Percentiles rank a stretch among this genome's conserved stretches.
Evolutionary conservation across 2,329 filamentous ascomycete genomes (phyloP).

Genomic region (Fusarium penzigii): DNA sequence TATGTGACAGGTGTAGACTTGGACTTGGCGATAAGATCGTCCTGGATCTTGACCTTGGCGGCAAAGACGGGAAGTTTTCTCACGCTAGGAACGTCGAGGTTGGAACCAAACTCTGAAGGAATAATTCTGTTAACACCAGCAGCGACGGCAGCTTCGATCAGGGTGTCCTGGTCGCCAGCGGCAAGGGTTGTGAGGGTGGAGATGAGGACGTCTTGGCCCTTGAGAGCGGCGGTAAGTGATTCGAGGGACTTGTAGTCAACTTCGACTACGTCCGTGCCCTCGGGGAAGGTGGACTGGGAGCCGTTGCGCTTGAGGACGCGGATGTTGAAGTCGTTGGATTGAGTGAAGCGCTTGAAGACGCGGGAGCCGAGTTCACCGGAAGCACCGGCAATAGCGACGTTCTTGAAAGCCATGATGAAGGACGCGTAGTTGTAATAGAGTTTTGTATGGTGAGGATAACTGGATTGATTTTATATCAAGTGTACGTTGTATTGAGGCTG

Average conservation of each 20-base stretch:
- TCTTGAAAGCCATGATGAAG: slow-evolving; percentile 37
- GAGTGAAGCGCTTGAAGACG: slow-evolving; percentile 33
- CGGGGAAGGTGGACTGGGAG: slow-evolving; percentile 40
- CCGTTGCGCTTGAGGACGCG: slow-evolving; percentile 38
- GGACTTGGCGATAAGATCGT: slow-evolving; percentile 43
- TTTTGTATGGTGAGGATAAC: neutral
- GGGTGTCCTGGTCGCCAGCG: slow-evolving; percentile 39
- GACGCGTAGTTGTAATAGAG: neutral
- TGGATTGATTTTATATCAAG: neutral
- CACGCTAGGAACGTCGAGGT: slow-evolving; percentile 35
- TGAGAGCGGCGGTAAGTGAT: slow-evolving; percentile 51
- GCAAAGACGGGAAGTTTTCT: slow-evolving; percentile 51
- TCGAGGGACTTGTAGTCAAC: slow-evolving; percentile 44
- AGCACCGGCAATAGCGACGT: slow-evolving; percentile 40
- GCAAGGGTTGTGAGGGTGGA: slow-evolving; percentile 36
- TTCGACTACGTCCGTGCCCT: slow-evolving; percentile 32
- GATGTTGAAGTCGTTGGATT: slow-evolving; percentile 37
- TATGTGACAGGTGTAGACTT: slow-evolving; percentile 50
- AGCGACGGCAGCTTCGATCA: slow-evolving; percentile 60
- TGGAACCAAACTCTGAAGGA: slow-evolving; percentile 56
- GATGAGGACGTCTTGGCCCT: slow-evolving; percentile 59
- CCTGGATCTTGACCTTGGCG: slow-evolving; percentile 47
- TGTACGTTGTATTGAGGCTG: neutral
- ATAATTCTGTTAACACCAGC: slow-evolving; percentile 64
- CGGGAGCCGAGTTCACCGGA: slow-evolving; percentile 37